Evolutionary conservation across 2,329 filamentous ascomycete species (phyloP).

Genomic region (Pseudogymnoascus sp.): DNA sequence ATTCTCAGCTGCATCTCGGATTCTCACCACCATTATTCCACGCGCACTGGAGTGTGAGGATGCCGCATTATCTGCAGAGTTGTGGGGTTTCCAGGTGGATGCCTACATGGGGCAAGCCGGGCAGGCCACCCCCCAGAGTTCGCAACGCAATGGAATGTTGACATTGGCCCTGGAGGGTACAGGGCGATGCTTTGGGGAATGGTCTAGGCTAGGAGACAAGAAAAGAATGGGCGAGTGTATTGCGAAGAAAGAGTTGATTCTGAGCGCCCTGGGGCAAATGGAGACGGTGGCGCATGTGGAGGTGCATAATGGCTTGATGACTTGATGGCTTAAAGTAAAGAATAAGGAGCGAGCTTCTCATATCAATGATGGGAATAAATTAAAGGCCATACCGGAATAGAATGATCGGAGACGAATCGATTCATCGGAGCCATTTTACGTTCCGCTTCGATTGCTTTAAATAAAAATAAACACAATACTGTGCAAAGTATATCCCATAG

Average conservation of each 20-base stretch:
- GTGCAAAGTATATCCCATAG: background rate
- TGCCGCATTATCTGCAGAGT: slow-evolving; percentile 45
- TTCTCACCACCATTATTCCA: slow-evolving; percentile 57
- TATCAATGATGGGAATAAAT: background rate
- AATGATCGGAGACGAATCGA: background rate
- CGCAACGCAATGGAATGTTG: slow-evolving; percentile 41
- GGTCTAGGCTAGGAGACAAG: slow-evolving; percentile 51
- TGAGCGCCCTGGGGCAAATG: slow-evolving; percentile 50
- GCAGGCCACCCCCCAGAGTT: slow-evolving; percentile 26
- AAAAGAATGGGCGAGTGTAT: slow-evolving; percentile 46
- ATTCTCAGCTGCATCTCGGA: slow-evolving; percentile 46
- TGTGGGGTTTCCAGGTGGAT: slow-evolving; percentile 56
- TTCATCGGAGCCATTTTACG: background rate
- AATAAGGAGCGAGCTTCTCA: background rate
- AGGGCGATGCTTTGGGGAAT: slow-evolving; percentile 45
- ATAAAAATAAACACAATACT: background rate
- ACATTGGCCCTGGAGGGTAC: slow-evolving; percentile 42
- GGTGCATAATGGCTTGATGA: slow-evolving; percentile 43
- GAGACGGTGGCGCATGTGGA: slow-evolving; percentile 50
- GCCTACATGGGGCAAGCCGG: slow-evolving; percentile 59
- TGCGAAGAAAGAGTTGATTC: slow-evolving; percentile 59
- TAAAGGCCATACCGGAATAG: background rate
- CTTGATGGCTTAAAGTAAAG: background rate
- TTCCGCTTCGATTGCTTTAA: background rate
- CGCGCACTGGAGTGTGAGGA: slow-evolving; percentile 57